Evolutionary conservation across 805 yeast species (phyloP).

Genomic region (Yamadazyma laniorum): DNA sequence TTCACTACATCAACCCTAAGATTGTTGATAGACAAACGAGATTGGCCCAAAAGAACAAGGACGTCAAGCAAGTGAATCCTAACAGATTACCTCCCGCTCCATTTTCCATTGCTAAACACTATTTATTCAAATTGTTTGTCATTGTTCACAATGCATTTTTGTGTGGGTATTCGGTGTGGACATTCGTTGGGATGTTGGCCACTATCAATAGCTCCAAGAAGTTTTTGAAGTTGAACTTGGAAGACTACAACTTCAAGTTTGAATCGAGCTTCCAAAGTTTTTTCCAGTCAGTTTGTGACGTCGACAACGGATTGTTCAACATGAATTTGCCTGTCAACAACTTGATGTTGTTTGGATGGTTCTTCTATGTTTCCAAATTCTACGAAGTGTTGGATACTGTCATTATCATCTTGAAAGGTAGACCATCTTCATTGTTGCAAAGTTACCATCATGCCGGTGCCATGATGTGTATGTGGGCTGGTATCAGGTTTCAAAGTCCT

Average conservation of each 20-base stretch:
- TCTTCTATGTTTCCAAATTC: conserved; percentile 68
- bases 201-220: conserved; percentile 45
- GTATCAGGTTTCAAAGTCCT: conserved; percentile 64
- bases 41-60: conserved; percentile 17
- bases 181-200: conserved; percentile 61
- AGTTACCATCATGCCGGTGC: conserved; percentile 80
- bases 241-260: conserved; percentile 17
- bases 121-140: conserved; percentile 52
- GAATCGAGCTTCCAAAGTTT: conserved; percentile 38
- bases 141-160: conserved; percentile 59
- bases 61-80: conserved; percentile 18
- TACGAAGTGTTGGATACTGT: conserved; percentile 71
- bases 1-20: conserved; percentile 52
- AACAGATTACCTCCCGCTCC: conserved; percentile 55
- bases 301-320: conserved; percentile 57
- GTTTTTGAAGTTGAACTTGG: conserved; percentile 17
- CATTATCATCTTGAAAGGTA: conserved; percentile 65
- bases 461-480: conserved; percentile 80
- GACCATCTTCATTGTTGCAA: conserved; percentile 63
- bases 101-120: conserved; percentile 42
- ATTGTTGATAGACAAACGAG: conserved; percentile 45
- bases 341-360: conserved; percentile 57
- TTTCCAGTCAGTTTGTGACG: conserved; percentile 63
- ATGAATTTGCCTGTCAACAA: conserved; percentile 25
- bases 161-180: conserved; percentile 69